Evolutionary conservation across 2,329 filamentous ascomycete genomes (phyloP), one percentile per base, ranked within the genome.

Genomic region (Claviceps monticola): DNA sequence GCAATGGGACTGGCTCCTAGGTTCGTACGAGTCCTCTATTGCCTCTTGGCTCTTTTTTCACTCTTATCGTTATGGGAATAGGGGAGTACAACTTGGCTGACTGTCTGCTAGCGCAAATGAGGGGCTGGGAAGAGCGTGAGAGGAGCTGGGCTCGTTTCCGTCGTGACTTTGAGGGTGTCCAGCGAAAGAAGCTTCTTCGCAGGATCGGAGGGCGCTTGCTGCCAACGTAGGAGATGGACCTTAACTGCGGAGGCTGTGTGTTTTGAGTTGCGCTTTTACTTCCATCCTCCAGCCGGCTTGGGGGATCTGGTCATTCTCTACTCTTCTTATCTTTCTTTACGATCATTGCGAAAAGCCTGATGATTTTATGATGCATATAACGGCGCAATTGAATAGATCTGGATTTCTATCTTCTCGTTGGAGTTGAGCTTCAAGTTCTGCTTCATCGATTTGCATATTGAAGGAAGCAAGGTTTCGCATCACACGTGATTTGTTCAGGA

Each of bases 1-100:
- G 54, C 70, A 76, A 47, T 82, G 79, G 79, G 79, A 82, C 61
- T 78, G 73, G 70, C 74, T 81, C 55, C 63, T 82, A 16, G 69
- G 79, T 79, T 62, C 66, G 75, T 70, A 52, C 21, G 11, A 16
- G 17, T 46, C 38, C 16, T 44, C n/a, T 16, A 23, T 19, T n/a
- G 34, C 4, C 3, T 34, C 17, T 3, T 23, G 7, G 19, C 2
- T 19, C 14, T 8, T 7, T 7, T 9, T 17, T 13, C 16, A 39
- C 4, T 52, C 3, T 29, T 9, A n/a, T 7, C 13, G 43, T 29
- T 9, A 13, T 41, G 19, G 11, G 11, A 37, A n/a, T 6, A n/a
- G 19, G n/a, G 3, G 5, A 16, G 3, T 17, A 16, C 48, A 52
- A 36, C 53, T 23, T 38, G 14, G n/a, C 39, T 47, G 19, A 38